A percentile compares a stretch with the other conserved stretches of the same genome.
Evolutionary conservation across 1,139 yeast genomes (phyloP).

Genomic region (Debaryomyces udenii): DNA sequence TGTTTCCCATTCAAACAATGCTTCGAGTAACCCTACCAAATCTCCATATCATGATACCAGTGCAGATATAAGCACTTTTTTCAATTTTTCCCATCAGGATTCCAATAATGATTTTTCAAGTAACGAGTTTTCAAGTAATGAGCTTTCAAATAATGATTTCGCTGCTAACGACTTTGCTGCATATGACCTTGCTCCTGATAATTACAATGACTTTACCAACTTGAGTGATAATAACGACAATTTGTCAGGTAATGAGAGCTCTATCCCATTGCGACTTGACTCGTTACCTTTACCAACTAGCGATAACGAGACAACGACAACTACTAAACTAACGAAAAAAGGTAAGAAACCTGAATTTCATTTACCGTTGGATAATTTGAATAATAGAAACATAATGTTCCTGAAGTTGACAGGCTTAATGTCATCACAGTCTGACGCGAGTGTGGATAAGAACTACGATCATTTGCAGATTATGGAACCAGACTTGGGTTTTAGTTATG

Average conservation of each 20-base stretch:
- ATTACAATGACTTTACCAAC: slow-evolving; percentile 3
- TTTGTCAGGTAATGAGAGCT: slow-evolving; percentile 2
- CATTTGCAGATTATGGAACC: slow-evolving; percentile 23
- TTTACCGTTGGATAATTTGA: slow-evolving; percentile 20
- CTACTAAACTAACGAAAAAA: slow-evolving; percentile 6
- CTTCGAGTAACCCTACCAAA: background rate
- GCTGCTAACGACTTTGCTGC: slow-evolving; percentile 2
- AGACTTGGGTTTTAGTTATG: slow-evolving; percentile 19
- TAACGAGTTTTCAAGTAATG: slow-evolving; percentile 6
- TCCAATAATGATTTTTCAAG: background rate
- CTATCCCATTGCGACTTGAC: background rate
- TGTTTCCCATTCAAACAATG: background rate
- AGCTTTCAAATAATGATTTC: slow-evolving; percentile 5
- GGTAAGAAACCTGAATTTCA: slow-evolving; percentile 21
- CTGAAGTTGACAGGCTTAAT: slow-evolving; percentile 11
- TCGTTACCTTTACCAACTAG: slow-evolving; percentile 2
- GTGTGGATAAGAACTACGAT: slow-evolving; percentile 15
- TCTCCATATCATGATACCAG: background rate
- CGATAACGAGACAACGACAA: background rate
- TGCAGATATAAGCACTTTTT: slow-evolving; percentile 4
- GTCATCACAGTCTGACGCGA: slow-evolving; percentile 16
- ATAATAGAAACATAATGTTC: slow-evolving; percentile 13
- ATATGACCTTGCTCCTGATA: background rate
- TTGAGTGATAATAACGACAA: slow-evolving; percentile 6
- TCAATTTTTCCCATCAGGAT: background rate